Evolutionary conservation across 306 rosid species (phyloP).

Genomic region (Hylodesmum podocarpum): DNA sequence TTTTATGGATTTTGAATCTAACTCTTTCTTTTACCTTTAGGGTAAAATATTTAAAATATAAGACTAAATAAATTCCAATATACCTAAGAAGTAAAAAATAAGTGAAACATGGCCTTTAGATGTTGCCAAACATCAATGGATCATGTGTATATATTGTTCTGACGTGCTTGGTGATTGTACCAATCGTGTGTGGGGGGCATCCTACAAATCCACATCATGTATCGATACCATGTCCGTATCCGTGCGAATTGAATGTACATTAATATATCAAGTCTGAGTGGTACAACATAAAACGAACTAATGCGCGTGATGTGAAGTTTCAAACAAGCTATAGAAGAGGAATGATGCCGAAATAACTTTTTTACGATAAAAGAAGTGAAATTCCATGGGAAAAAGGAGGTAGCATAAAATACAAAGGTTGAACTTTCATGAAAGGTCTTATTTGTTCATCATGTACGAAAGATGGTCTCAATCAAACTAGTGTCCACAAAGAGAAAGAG

Average conservation of each 20-base stretch:
- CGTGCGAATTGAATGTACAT: background rate
- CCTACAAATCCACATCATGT: background rate
- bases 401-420: slow-evolving; percentile 22
- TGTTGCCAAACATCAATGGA: too few relatives aligned
- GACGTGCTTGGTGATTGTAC: background rate
- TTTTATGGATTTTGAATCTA: too few relatives aligned
- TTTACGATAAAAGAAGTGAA: slow-evolving; percentile 9
- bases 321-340: background rate
- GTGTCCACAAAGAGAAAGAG: slow-evolving; percentile 25
- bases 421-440: slow-evolving; percentile 11
- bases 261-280: background rate
- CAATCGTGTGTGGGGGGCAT: background rate
- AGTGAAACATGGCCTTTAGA: too few relatives aligned
- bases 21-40: too few relatives aligned
- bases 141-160: too few relatives aligned
- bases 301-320: slow-evolving; percentile 1
- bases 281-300: background rate
- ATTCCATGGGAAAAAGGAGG: background rate
- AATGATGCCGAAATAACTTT: slow-evolving; percentile 16
- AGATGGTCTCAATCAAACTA: slow-evolving; percentile 12
- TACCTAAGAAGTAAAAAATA: too few relatives aligned
- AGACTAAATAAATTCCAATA: too few relatives aligned
- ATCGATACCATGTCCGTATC: background rate
- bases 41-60: too few relatives aligned
- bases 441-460: background rate